Percentiles rank a stretch among this genome's conserved stretches.
Conservation (phyloP, 1,284 basidiomycete species). For the Papiliotrema flavescens region DNA sequence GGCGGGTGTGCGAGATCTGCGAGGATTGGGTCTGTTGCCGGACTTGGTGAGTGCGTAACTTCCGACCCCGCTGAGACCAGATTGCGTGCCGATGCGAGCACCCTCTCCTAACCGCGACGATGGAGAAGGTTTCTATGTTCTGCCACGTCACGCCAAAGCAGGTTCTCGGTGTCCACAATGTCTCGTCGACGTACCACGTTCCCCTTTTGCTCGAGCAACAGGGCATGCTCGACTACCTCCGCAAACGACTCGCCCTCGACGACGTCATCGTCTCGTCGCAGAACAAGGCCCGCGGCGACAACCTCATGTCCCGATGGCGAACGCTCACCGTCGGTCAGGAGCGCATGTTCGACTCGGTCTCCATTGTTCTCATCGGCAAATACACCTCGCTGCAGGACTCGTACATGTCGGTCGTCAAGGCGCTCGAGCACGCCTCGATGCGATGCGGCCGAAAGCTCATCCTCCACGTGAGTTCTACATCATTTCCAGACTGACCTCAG, state of each 20-base stretch:
- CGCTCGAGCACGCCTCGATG: slow-evolving; percentile 95
- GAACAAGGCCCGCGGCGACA: slow-evolving; percentile 62
- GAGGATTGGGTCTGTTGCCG: slow-evolving; percentile 88
- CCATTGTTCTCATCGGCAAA: slow-evolving; percentile 92
- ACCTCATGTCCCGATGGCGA: slow-evolving; percentile 72
- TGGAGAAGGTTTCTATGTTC: slow-evolving; percentile 98
- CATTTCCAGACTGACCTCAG: slow-evolving; percentile 49
- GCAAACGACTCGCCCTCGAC: slow-evolving; percentile 72
- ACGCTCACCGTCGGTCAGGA: slow-evolving; percentile 73
- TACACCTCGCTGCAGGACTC: slow-evolving; percentile 97
- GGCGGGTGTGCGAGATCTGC: slow-evolving; percentile 89
- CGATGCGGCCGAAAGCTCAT: slow-evolving; percentile 78
- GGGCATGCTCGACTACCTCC: slow-evolving; percentile 81
- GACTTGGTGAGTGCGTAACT: slow-evolving; percentile 66
- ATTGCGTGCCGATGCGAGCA: slow-evolving; percentile 80
- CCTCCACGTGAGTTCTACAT: slow-evolving; percentile 60
- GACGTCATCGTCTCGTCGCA: slow-evolving; percentile 57
- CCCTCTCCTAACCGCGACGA: slow-evolving; percentile 75
- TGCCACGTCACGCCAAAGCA: slow-evolving; percentile 93
- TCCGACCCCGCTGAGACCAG: slow-evolving; percentile 47
- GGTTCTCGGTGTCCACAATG: slow-evolving; percentile 94
- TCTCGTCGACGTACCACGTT: slow-evolving; percentile 95
- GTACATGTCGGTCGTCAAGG: slow-evolving; percentile 97
- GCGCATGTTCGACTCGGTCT: slow-evolving; percentile 84
- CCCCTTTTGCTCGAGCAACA: slow-evolving; percentile 89